Evolutionary conservation across 768 basidiomycete genomes (phyloP).

Genomic region (Termitomyces sp.): DNA sequence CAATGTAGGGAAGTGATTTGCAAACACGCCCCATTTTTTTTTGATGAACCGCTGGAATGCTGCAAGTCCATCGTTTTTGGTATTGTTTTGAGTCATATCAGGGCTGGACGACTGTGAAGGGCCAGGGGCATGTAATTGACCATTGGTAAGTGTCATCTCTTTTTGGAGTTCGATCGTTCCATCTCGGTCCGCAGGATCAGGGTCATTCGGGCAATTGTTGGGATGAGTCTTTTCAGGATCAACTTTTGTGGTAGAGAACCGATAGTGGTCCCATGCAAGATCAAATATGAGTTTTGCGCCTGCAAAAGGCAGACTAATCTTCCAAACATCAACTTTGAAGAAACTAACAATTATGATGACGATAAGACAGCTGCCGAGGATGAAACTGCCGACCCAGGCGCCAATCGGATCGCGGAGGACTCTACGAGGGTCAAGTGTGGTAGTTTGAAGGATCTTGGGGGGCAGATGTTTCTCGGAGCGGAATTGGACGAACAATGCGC

Average conservation of each 20-base stretch:
- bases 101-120: slow-evolving; percentile 12
- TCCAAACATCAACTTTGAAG: slow-evolving; percentile 80
- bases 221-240: neutral
- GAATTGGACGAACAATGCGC: slow-evolving; percentile 56
- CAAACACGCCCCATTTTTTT: slow-evolving; percentile 13
- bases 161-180: slow-evolving; percentile 24
- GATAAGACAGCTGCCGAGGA: slow-evolving; percentile 66
- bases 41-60: slow-evolving; percentile 6
- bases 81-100: slow-evolving; percentile 1
- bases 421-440: slow-evolving; percentile 43
- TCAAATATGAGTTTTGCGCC: slow-evolving; percentile 70
- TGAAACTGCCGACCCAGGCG: slow-evolving; percentile 65
- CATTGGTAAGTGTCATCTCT: slow-evolving; percentile 19
- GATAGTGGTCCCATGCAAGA: slow-evolving; percentile 52
- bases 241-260: slow-evolving; percentile 17
- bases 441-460: slow-evolving; percentile 29
- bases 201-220: slow-evolving; percentile 7
- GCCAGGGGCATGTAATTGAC: slow-evolving; percentile 16
- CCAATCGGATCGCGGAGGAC: slow-evolving; percentile 73
- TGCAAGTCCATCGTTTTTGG: slow-evolving; percentile 1
- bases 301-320: slow-evolving; percentile 81
- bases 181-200: slow-evolving; percentile 15
- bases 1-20: slow-evolving; percentile 64
- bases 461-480: slow-evolving; percentile 50
- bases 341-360: slow-evolving; percentile 77